phyloP scores from a whole-genome alignment of 768 basidiomycete species.

The Lactarius sanguifluus region DNA sequence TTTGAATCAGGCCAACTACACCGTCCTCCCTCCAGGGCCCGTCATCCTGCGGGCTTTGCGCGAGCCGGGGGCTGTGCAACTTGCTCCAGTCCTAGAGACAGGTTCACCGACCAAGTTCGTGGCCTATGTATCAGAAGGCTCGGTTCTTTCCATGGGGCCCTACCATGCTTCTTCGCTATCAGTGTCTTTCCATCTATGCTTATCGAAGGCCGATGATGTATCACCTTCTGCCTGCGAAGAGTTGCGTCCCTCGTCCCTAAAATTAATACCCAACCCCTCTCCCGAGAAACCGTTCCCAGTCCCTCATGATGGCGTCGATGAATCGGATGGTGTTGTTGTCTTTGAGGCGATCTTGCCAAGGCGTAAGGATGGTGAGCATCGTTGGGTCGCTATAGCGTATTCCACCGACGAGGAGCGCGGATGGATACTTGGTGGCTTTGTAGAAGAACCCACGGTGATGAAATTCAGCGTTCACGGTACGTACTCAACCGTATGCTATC shows the following conservation, averaged over 20 bases:
- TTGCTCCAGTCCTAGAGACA: conserved; percentile 46
- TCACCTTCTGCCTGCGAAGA: conserved; percentile 22
- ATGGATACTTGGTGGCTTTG: conserved; percentile 62
- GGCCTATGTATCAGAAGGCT: conserved; percentile 62
- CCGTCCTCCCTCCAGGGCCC: conserved; percentile 40
- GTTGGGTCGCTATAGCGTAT: conserved; percentile 55
- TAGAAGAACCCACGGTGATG: conserved; percentile 36
- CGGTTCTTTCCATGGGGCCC: conserved; percentile 51
- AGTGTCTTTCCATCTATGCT: conserved; percentile 51
- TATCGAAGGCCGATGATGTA: conserved; percentile 15
- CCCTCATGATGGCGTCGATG: conserved; percentile 66
- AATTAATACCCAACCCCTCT: conserved; percentile 62
- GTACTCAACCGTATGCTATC: conserved; percentile 32
- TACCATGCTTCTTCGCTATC: conserved; percentile 46
- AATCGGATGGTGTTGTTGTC: conserved; percentile 70
- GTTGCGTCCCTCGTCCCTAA: conserved; percentile 47
- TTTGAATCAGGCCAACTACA: conserved; percentile 32
- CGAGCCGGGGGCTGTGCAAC: conserved; percentile 44
- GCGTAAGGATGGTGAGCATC: conserved; percentile 27
- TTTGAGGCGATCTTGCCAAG: conserved; percentile 52
- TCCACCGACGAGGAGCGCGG: conserved; percentile 52
- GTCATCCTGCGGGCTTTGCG: conserved; percentile 49
- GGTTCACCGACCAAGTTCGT: conserved; percentile 40
- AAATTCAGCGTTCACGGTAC: conserved; percentile 47
- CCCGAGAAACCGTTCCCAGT: conserved; percentile 58